Conservation (phyloP, 805 yeast genomes). For the Monosporozyma servazzii region DNA sequence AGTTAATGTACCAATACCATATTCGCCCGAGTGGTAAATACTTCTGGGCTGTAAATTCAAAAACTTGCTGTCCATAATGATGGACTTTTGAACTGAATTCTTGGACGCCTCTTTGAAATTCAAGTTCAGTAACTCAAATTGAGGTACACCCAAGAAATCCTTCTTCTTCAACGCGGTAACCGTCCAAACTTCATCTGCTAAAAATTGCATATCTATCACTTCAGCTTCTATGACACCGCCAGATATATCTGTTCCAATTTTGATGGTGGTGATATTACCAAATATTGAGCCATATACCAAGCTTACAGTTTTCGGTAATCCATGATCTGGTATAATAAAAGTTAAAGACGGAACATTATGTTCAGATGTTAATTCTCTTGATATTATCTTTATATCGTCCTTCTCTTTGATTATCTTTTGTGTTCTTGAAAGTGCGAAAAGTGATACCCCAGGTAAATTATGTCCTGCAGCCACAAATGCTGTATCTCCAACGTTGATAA, state of each 20-base stretch:
- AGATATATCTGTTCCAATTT: slow-evolving; percentile 3
- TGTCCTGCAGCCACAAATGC: slow-evolving; percentile 17
- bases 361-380: slow-evolving; percentile 7
- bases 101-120: slow-evolving; percentile 15
- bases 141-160: slow-evolving; percentile 14
- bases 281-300: slow-evolving; percentile 11
- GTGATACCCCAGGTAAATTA: slow-evolving; percentile 15
- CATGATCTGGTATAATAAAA: slow-evolving; percentile 4
- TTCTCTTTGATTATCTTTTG: not conserved
- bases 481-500: slow-evolving; percentile 1
- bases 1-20: slow-evolving; percentile 21
- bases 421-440: slow-evolving; percentile 8
- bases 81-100: slow-evolving; percentile 12
- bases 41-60: slow-evolving; percentile 12
- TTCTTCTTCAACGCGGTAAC: slow-evolving; percentile 12
- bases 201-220: slow-evolving; percentile 14
- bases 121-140: slow-evolving; percentile 17
- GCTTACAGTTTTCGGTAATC: slow-evolving; percentile 8
- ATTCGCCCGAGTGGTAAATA: slow-evolving; percentile 11
- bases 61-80: slow-evolving; percentile 14
- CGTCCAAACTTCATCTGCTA: slow-evolving; percentile 13
- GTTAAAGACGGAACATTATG: slow-evolving; percentile 16
- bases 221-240: slow-evolving; percentile 1
- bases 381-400: not conserved
- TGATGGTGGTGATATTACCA: slow-evolving; percentile 16